Evolutionary conservation across 495 filamentous ascomycete species (phyloP).

Genomic region (Clavariopsis aquatica): DNA sequence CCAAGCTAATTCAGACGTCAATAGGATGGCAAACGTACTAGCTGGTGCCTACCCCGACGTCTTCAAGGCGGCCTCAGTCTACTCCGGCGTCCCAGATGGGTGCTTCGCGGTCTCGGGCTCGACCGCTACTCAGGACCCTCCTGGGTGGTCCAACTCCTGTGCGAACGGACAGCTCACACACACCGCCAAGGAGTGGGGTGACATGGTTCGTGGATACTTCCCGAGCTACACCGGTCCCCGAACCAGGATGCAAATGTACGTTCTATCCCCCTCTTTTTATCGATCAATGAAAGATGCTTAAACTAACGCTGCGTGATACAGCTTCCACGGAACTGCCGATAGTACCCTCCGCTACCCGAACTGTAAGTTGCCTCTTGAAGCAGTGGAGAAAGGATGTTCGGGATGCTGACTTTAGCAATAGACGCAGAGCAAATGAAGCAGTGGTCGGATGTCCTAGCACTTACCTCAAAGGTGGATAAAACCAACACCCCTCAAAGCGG

Average conservation of each 20-base stretch:
- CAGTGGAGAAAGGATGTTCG: too few relatives aligned
- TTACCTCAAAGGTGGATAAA: slow-evolving; percentile 10
- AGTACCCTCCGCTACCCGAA: slow-evolving; percentile 52
- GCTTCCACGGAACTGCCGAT: slow-evolving; percentile 55
- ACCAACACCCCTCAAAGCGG: slow-evolving; percentile 36
- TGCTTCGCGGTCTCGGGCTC: slow-evolving; percentile 50
- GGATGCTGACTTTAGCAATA: slow-evolving; percentile 25
- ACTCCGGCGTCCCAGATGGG: slow-evolving; percentile 62
- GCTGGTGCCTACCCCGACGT: slow-evolving; percentile 60
- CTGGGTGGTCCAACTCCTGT: slow-evolving; percentile 57
- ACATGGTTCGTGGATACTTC: slow-evolving; percentile 54
- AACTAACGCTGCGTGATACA: not conserved
- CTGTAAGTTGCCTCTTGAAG: slow-evolving; percentile 43
- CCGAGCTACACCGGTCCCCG: slow-evolving; percentile 55
- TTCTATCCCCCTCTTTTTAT: too few relatives aligned
- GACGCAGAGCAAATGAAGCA: slow-evolving; percentile 52
- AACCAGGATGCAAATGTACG: slow-evolving; percentile 56
- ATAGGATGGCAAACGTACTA: slow-evolving; percentile 50
- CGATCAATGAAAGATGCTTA: too few relatives aligned
- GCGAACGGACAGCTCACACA: slow-evolving; percentile 52
- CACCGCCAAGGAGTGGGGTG: slow-evolving; percentile 54
- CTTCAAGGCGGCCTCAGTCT: slow-evolving; percentile 58
- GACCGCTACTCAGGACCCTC: slow-evolving; percentile 43
- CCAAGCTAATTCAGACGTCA: not conserved
- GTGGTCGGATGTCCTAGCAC: slow-evolving; percentile 56